Evolutionary conservation across 257 asterid species (phyloP), one percentile per base, ranked within the genome.

Genomic region (Schizonepeta tenuifolia): DNA sequence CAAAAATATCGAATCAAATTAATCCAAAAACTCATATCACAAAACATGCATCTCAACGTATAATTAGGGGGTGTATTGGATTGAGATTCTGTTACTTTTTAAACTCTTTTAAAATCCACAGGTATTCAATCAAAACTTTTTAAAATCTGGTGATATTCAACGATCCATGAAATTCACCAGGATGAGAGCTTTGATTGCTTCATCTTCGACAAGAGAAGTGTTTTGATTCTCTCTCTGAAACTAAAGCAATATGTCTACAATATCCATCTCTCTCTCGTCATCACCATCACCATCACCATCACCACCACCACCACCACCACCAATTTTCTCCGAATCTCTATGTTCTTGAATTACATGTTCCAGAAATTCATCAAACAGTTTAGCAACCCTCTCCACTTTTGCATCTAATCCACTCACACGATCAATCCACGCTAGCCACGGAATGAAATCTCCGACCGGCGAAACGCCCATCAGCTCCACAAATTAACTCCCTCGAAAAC

Each of bases 351-450:
- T 7, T 18, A 84, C 81, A 0, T 47, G 35, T 13, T 75, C 84
- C 47, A 87, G 15, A 36, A 87, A 81, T 1, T 58, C 80, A 51
- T 84, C 88, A n/a, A 87, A 28, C 28, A 38, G 58, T 33, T 53
- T 73, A 2, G 80, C 83, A 4, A 76, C 69, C 50, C 41, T 80
- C 35, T 81, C 83, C 18, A 76, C 75, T 57, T 44, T 79, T 0
- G 71, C 59, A 68, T 75, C 70, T 17, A 85, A 72, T 5, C 88
- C 88, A 22, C 12, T 75, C 7, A 85, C 2, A 0, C 18, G 7
- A 33, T 77, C 56, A 17, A 85, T 43, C 84, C 83, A 87, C 4
- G 46, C 60, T 33, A 85, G 74, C 83, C 85, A 81, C 1, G 88
- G 85, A 20, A 82, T n/a, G 43, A 46, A 82, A 33, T 78, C 83